Conservation (phyloP, 805 yeast genomes). For the Pichia phayaonensis region DNA sequence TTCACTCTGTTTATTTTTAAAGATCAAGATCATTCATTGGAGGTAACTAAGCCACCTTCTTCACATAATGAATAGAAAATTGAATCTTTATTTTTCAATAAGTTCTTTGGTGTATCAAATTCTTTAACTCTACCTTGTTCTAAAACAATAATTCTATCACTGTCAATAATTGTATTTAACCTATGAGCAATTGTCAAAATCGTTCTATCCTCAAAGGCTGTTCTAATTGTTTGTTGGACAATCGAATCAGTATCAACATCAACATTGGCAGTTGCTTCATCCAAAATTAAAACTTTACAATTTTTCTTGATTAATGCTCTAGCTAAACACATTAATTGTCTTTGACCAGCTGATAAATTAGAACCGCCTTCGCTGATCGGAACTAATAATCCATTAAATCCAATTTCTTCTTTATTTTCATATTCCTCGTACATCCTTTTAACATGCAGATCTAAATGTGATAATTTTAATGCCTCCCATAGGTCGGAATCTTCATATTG, state of each 20-base stretch:
- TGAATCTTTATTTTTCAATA: slow-evolving; percentile 59
- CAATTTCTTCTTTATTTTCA: slow-evolving; percentile 34
- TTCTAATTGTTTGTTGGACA: slow-evolving; percentile 70
- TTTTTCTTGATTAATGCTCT: slow-evolving; percentile 63
- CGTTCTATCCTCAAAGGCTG: slow-evolving; percentile 67
- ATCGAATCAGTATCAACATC: slow-evolving; percentile 79
- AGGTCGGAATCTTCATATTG: slow-evolving; percentile 63
- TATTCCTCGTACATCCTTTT: slow-evolving; percentile 40
- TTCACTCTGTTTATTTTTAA: too few relatives aligned
- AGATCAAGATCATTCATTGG: slow-evolving; percentile 9
- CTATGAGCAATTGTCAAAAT: slow-evolving; percentile 82
- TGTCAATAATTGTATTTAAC: slow-evolving; percentile 73
- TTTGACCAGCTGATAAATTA: slow-evolving; percentile 84
- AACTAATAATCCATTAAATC: slow-evolving; percentile 21
- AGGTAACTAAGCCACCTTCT: slow-evolving; percentile 54
- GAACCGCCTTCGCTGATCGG: slow-evolving; percentile 33
- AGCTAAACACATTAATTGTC: slow-evolving; percentile 78
- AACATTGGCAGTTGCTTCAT: slow-evolving; percentile 86
- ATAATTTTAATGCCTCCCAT: slow-evolving; percentile 73
- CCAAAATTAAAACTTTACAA: slow-evolving; percentile 55
- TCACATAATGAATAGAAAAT: slow-evolving; percentile 74
- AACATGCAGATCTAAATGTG: slow-evolving; percentile 69
- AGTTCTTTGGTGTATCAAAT: slow-evolving; percentile 61
- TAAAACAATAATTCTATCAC: slow-evolving; percentile 68
- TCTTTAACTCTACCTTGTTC: slow-evolving; percentile 72